Conservation (phyloP, 805 yeast species). For the Teunomyces atbi region DNA sequence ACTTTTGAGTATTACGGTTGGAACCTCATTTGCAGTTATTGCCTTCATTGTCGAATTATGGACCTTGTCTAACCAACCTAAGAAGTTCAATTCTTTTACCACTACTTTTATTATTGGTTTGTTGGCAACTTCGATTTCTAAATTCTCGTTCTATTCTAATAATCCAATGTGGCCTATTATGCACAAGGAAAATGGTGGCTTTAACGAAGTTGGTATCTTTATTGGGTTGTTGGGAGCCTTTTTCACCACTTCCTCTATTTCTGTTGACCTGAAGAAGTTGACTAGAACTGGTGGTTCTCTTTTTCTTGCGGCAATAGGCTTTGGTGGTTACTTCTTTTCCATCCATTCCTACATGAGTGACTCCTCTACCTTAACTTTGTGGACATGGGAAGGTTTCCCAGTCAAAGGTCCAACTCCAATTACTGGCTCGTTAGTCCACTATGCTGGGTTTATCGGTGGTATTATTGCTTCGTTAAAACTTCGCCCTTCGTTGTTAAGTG, state of each 20-base stretch:
- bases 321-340: conserved; percentile 74
- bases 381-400: conserved; percentile 98
- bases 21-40: conserved; percentile 60
- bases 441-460: conserved; percentile 60
- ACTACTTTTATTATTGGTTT: conserved; percentile 70
- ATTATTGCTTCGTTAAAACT: conserved; percentile 23
- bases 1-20: conserved; percentile 63
- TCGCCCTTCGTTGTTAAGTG: conserved; percentile 20
- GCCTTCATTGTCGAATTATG: conserved; percentile 57
- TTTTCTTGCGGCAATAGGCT: conserved; percentile 58
- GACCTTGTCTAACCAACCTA: conserved; percentile 26
- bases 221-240: conserved; percentile 64
- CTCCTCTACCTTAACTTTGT: conserved; percentile 79
- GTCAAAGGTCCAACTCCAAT: conserved; percentile 84
- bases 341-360: conserved; percentile 76
- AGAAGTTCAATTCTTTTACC: conserved; percentile 44
- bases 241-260: conserved; percentile 48
- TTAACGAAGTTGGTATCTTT: conserved; percentile 65
- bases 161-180: conserved; percentile 97
- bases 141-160: conserved; percentile 75
- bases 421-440: conserved; percentile 72
- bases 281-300: conserved; percentile 41
- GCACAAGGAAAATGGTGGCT: conserved; percentile 83
- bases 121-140: conserved; percentile 67
- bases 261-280: conserved; percentile 8